These are phyloP conservation scores for Theileria parva DNA, from an alignment of 169 alveolate species.

Conservation along the genomic window DNA sequence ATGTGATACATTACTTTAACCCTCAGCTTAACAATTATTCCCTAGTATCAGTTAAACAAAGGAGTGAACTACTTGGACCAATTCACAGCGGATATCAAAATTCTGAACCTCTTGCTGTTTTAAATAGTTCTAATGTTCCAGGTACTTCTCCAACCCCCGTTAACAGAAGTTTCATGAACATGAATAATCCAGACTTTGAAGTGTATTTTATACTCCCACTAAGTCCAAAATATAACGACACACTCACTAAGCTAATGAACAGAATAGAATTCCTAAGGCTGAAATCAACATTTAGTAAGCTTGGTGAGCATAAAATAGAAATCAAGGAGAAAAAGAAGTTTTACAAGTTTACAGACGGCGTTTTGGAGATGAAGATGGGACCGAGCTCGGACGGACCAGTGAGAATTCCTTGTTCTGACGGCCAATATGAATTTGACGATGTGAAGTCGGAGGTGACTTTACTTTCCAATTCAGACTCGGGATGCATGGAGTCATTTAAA, in stretches of 20 bases:
- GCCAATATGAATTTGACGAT: slow-evolving; percentile 31
- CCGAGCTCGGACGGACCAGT: slow-evolving; percentile 19
- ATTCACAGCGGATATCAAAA: neutral
- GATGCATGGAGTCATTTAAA: slow-evolving; percentile 28
- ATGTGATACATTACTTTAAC: slow-evolving; percentile 21
- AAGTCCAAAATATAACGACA: neutral
- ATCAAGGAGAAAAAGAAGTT: slow-evolving; percentile 10
- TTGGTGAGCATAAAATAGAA: neutral
- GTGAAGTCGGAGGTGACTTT: slow-evolving; percentile 41
- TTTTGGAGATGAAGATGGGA: slow-evolving; percentile 13
- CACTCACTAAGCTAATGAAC: neutral
- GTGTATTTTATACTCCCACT: slow-evolving; percentile 6
- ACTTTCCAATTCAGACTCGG: slow-evolving; percentile 7
- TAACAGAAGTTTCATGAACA: slow-evolving; percentile 1
- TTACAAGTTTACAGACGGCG: slow-evolving; percentile 32
- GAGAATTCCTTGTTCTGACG: neutral
- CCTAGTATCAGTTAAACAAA: slow-evolving; percentile 6
- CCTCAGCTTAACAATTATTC: slow-evolving; percentile 6
- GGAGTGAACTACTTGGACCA: neutral
- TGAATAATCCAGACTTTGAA: slow-evolving; percentile 3
- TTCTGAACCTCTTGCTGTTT: neutral
- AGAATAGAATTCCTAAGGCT: neutral
- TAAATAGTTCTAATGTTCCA: neutral
- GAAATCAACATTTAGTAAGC: neutral
- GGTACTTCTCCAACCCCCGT: neutral